These are phyloP conservation scores for Diaporthe australafricana DNA, from an alignment of 2,329 filamentous ascomycete species.

Conservation along the genomic window DNA sequence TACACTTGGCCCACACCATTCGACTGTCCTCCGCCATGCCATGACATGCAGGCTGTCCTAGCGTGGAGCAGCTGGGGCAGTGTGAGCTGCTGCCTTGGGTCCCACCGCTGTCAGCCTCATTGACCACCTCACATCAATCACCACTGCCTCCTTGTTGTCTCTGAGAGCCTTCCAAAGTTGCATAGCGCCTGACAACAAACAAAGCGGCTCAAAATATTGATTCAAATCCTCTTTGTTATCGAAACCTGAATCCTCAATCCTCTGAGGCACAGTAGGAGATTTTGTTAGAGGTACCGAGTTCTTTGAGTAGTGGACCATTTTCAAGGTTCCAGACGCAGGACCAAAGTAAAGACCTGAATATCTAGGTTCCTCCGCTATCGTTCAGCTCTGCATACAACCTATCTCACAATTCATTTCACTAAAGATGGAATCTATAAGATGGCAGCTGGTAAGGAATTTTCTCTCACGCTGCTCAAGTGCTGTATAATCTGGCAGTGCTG, in stretches of 20 bases:
- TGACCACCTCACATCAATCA: background rate
- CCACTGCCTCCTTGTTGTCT: background rate
- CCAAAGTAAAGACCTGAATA: background rate
- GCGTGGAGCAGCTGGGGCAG: conserved; percentile 24
- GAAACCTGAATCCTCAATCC: background rate
- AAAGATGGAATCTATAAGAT: background rate
- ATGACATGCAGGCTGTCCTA: background rate
- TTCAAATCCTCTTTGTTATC: background rate
- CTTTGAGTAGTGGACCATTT: background rate
- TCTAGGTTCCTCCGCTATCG: background rate
- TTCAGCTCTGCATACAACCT: background rate
- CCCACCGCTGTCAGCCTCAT: background rate
- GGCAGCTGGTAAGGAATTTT: conserved; percentile 1
- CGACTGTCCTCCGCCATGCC: background rate
- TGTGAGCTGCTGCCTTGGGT: conserved; percentile 27
- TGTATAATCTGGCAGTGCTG: background rate
- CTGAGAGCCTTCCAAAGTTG: background rate
- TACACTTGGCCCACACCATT: background rate
- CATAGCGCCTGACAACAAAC: background rate
- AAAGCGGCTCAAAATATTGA: background rate
- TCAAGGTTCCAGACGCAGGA: too few species aligned
- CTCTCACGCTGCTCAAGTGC: background rate
- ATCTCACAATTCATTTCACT: background rate
- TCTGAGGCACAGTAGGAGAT: background rate
- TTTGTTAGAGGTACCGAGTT: too few species aligned